These are phyloP conservation scores for Clonostachys sp. DNA, from an alignment of 2,329 filamentous ascomycete species.

Conservation along the genomic window DNA sequence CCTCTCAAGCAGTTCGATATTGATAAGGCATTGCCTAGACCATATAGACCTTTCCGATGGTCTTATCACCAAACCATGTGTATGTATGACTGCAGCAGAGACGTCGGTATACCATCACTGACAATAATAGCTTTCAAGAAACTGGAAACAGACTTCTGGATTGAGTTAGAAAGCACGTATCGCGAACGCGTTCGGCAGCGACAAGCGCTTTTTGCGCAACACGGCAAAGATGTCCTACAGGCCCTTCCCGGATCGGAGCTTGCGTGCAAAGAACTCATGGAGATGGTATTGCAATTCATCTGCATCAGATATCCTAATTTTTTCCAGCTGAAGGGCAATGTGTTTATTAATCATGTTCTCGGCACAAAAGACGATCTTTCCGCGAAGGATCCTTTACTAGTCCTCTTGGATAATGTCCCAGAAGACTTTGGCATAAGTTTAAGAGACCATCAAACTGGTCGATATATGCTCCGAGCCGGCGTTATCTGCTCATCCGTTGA, in stretches of 20 bases:
- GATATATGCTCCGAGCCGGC: constrained; percentile 71
- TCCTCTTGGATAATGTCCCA: constrained; percentile 73
- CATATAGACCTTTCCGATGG: constrained; percentile 81
- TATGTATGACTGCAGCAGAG: constrained; percentile 35
- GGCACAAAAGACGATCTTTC: constrained; percentile 56
- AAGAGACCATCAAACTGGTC: constrained; percentile 64
- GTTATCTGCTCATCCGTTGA: constrained; percentile 75
- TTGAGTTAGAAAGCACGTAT: constrained; percentile 81
- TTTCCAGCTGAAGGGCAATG: constrained; percentile 53
- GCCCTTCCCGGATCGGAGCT: constrained; percentile 71
- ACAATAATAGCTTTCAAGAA: constrained; percentile 61
- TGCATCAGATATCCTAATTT: constrained; percentile 72
- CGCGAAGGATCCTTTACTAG: constrained; percentile 58
- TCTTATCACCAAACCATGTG: constrained; percentile 89
- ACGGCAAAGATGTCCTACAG: constrained; percentile 62
- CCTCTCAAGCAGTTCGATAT: constrained; percentile 65
- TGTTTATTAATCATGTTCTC: constrained; percentile 68
- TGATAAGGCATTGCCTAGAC: constrained; percentile 62
- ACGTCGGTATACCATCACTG: background rate
- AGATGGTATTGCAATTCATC: constrained; percentile 79
- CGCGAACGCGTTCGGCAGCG: constrained; percentile 63
- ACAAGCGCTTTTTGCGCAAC: constrained; percentile 54
- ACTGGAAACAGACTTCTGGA: constrained; percentile 79
- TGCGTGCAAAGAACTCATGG: constrained; percentile 82
- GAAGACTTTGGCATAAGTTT: constrained; percentile 81